A percentile compares a stretch with the other conserved stretches of the same genome.
Evolutionary conservation across 2,329 filamentous ascomycete species (phyloP).

Genomic region (Paracamarosporium sp.): DNA sequence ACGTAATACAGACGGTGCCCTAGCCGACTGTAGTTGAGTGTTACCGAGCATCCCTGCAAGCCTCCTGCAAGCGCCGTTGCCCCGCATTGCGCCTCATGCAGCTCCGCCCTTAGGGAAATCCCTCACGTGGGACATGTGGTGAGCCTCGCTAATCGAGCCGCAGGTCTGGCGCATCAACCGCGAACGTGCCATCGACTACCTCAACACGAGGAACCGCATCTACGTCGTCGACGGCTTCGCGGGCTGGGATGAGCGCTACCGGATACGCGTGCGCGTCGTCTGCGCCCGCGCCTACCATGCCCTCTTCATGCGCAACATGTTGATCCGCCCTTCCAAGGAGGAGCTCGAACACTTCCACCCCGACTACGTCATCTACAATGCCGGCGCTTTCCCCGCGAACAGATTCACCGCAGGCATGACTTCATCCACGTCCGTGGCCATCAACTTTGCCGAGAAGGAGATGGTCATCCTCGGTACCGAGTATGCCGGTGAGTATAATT

Average conservation of each 20-base stretch:
- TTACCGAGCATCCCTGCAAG: slow-evolving; percentile 34
- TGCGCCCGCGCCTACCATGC: slow-evolving; percentile 99
- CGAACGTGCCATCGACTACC: slow-evolving; percentile 97
- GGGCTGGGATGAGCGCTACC: slow-evolving; percentile 98
- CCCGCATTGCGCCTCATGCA: slow-evolving; percentile 42
- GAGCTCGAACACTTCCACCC: slow-evolving; percentile 98
- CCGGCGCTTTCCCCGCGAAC: slow-evolving; percentile 97
- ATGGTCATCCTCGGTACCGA: slow-evolving; percentile 99
- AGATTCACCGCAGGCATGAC: slow-evolving; percentile 99
- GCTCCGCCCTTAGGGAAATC: slow-evolving; percentile 18
- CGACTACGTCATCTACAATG: slow-evolving; percentile 99
- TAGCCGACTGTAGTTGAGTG: slow-evolving; percentile 34
- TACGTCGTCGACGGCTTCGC: slow-evolving; percentile 98
- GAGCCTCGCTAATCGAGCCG: slow-evolving; percentile 30
- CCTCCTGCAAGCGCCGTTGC: slow-evolving; percentile 37
- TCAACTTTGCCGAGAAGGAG: slow-evolving; percentile 99
- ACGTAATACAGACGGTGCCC: slow-evolving; percentile 44
- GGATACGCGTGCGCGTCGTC: slow-evolving; percentile 95
- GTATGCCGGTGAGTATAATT: slow-evolving; percentile 84
- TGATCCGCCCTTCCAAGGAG: slow-evolving; percentile 89
- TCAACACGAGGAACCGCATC: slow-evolving; percentile 98
- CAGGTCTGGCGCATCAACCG: slow-evolving; percentile 99
- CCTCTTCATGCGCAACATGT: slow-evolving; percentile 99
- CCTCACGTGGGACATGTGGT: slow-evolving; percentile 26
- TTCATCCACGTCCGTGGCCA: slow-evolving; percentile 93